A percentile compares a stretch with the other conserved stretches of the same genome.
These are phyloP conservation scores for Kickxella alabastrina DNA, from an alignment of 192 early-diverging fungal genomes.

Conservation along the genomic window DNA sequence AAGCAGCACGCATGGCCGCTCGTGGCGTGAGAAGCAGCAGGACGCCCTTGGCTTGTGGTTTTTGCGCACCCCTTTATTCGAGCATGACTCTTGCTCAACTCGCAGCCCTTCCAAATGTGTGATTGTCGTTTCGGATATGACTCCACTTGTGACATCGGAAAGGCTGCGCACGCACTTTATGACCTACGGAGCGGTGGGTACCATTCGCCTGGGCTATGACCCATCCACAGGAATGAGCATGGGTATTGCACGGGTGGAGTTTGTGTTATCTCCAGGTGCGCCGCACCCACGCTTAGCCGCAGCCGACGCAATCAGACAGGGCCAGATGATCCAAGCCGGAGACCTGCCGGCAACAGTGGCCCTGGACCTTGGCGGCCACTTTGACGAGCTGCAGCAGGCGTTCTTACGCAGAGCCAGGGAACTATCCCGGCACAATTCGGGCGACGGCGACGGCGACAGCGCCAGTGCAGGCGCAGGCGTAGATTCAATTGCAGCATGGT, in stretches of 20 bases:
- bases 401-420: constrained; percentile 5
- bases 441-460: neutral
- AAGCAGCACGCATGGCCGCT: constrained; percentile 7
- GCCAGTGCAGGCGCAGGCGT: neutral
- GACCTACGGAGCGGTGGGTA: constrained; percentile 36
- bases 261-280: constrained; percentile 17
- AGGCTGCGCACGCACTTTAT: constrained; percentile 40
- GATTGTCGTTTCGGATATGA: constrained; percentile 41
- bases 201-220: constrained; percentile 37
- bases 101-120: constrained; percentile 8
- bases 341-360: constrained; percentile 25
- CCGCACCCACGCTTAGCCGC: constrained; percentile 41
- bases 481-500: too few species aligned
- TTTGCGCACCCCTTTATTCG: constrained; percentile 35
- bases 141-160: constrained; percentile 39
- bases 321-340: constrained; percentile 18
- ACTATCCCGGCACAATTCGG: neutral
- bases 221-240: constrained; percentile 50
- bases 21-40: constrained; percentile 25
- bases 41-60: constrained; percentile 1
- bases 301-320: constrained; percentile 23
- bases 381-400: constrained; percentile 6
- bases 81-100: constrained; percentile 27
- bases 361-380: constrained; percentile 26
- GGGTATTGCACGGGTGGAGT: constrained; percentile 45